A percentile compares a stretch with the other conserved stretches of the same genome.
phyloP scores from a whole-genome alignment of 805 yeast genomes.

The Lipomyces kockii region DNA sequence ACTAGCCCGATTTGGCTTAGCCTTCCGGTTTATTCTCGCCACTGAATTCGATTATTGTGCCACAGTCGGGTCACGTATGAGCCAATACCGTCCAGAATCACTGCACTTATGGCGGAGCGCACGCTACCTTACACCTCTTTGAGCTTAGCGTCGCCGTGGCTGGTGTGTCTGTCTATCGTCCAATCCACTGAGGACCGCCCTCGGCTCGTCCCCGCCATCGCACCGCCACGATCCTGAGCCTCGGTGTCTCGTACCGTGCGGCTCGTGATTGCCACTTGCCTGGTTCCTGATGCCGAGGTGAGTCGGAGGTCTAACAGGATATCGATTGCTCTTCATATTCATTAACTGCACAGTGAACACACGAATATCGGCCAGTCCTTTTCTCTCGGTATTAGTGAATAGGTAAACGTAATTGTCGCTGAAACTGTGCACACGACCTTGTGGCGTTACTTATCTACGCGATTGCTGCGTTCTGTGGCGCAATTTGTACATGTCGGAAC shows the following conservation, averaged over 20 bases:
- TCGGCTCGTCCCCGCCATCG: neutral
- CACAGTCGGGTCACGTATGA: neutral
- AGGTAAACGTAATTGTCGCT: neutral
- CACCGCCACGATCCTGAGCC: neutral
- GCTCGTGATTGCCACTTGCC: neutral
- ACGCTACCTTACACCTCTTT: neutral
- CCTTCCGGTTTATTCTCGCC: neutral
- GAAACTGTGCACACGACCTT: neutral
- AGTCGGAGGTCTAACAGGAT: no score
- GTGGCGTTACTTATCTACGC: neutral
- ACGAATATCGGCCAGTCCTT: no score
- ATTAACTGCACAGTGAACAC: no score
- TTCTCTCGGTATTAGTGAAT: neutral
- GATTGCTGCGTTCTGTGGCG: neutral
- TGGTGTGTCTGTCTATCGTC: neutral
- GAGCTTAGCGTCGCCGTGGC: neutral
- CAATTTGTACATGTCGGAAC: neutral
- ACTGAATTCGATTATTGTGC: neutral
- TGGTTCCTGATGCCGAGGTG: neutral
- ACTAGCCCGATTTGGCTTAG: neutral
- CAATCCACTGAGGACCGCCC: neutral
- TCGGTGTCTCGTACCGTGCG: neutral
- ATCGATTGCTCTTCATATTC: no score
- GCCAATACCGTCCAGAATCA: neutral
- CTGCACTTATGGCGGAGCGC: constrained; percentile 1